phyloP scores from a whole-genome alignment of 1,139 yeast genomes.

The Scheffersomyces stambukii region DNA sequence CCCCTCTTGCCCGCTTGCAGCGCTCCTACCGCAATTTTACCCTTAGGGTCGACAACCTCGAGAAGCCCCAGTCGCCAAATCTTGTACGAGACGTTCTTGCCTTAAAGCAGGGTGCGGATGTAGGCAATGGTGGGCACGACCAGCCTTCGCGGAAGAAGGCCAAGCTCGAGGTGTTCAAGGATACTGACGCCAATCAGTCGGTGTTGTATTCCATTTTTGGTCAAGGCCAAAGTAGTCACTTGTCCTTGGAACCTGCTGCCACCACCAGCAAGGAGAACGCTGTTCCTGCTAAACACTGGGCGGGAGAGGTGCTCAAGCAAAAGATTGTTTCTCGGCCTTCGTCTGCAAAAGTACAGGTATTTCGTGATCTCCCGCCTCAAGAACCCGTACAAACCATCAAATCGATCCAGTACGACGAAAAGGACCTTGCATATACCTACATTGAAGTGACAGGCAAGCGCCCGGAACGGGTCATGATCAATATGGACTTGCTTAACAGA shows the following conservation, averaged over 20 bases:
- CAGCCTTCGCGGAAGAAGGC: constrained; percentile 16
- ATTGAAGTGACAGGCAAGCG: constrained; percentile 57
- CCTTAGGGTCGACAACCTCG: constrained; percentile 4
- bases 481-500: constrained; percentile 52
- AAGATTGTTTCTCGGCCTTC: constrained; percentile 10
- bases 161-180: constrained; percentile 29
- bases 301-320: constrained; percentile 55
- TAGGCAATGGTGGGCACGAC: constrained; percentile 6
- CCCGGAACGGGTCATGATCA: constrained; percentile 61
- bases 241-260: constrained; percentile 42
- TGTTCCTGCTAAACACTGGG: constrained; percentile 58
- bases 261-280: constrained; percentile 64
- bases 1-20: constrained; percentile 57
- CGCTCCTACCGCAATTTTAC: constrained; percentile 48
- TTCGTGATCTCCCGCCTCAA: constrained; percentile 11
- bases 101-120: constrained; percentile 22
- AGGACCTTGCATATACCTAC: constrained; percentile 31
- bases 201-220: constrained; percentile 30
- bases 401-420: constrained; percentile 16
- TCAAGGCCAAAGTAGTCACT: constrained; percentile 16
- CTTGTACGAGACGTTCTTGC: constrained; percentile 17
- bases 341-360: constrained; percentile 16
- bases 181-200: constrained; percentile 18
- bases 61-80: constrained; percentile 4
- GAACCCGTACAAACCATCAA: constrained; percentile 2